Percentiles rank a stretch among this genome's conserved stretches.
Evolutionary conservation across 2,329 filamentous ascomycete genomes (phyloP).

Genomic region (Magnaporthales sp.): DNA sequence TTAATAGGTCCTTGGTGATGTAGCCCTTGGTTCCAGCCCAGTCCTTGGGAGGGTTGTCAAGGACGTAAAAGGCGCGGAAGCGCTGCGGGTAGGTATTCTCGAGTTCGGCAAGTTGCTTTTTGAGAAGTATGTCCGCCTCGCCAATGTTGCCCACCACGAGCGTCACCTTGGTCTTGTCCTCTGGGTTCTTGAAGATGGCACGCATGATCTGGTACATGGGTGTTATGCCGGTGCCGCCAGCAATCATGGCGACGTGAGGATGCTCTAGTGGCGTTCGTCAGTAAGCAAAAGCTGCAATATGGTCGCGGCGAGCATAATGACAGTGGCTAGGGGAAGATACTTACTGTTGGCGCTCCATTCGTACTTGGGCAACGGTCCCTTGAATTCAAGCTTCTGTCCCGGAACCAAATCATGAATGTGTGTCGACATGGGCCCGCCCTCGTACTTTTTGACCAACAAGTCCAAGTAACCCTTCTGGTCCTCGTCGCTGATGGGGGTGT

Average conservation of each 20-base stretch:
- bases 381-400: constrained; percentile 79
- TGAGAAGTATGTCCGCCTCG: constrained; percentile 87
- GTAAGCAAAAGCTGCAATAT: not conserved
- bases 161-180: constrained; percentile 96
- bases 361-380: constrained; percentile 95
- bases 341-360: constrained; percentile 69
- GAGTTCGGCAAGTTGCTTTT: constrained; percentile 72
- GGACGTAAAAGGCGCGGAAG: constrained; percentile 90
- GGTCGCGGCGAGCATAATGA: not conserved
- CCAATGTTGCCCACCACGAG: constrained; percentile 85
- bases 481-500: constrained; percentile 87
- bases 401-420: constrained; percentile 78
- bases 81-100: constrained; percentile 94
- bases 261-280: constrained; percentile 44
- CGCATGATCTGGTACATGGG: constrained; percentile 95
- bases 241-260: constrained; percentile 75
- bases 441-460: constrained; percentile 87
- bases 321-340: not conserved
- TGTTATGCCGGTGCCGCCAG: constrained; percentile 94
- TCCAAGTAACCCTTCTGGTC: constrained; percentile 74
- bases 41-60: constrained; percentile 72
- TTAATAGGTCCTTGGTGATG: constrained; percentile 85
- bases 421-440: constrained; percentile 81
- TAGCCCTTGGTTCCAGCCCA: constrained; percentile 73
- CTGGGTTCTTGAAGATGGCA: constrained; percentile 89